A percentile compares a stretch with the other conserved stretches of the same genome.
phyloP scores from a whole-genome alignment of 1,284 basidiomycete species.

The Acaromyces ingoldii region DNA sequence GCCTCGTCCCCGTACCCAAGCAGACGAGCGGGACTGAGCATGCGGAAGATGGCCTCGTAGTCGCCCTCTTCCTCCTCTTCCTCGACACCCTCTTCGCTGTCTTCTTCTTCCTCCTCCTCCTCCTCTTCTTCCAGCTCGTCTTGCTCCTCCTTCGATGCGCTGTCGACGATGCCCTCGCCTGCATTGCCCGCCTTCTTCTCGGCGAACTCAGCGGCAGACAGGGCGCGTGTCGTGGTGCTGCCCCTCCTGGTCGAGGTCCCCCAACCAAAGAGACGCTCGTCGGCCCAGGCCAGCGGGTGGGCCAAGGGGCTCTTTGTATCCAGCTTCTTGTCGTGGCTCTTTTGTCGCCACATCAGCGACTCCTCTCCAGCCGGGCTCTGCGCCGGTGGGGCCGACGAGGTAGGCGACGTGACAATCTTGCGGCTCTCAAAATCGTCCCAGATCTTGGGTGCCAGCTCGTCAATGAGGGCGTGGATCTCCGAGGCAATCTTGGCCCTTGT shows the following conservation, averaged over 20 bases:
- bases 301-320: conserved; percentile 18
- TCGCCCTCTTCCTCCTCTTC: conserved; percentile 42
- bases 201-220: conserved; percentile 5
- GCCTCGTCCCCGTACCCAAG: conserved; percentile 8
- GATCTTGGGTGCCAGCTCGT: conserved; percentile 59
- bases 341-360: conserved; percentile 32
- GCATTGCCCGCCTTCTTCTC: neutral
- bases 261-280: conserved; percentile 90
- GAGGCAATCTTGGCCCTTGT: conserved; percentile 76
- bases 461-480: conserved; percentile 82
- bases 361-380: conserved; percentile 18
- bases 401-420: conserved; percentile 29
- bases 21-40: conserved; percentile 27
- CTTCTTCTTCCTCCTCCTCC: conserved; percentile 20
- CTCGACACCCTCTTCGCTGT: conserved; percentile 17
- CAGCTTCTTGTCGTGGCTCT: conserved; percentile 7
- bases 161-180: neutral
- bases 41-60: conserved; percentile 45
- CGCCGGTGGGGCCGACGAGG: conserved; percentile 29
- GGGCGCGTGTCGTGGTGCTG: conserved; percentile 20
- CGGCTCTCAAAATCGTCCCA: conserved; percentile 46
- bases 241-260: conserved; percentile 4
- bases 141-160: conserved; percentile 9
- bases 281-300: conserved; percentile 64
- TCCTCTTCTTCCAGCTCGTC: conserved; percentile 15